Evolutionary conservation across 495 filamentous ascomycete genomes (phyloP), one percentile per base, ranked within the genome.

Genomic region (Penicillium crystallinum): DNA sequence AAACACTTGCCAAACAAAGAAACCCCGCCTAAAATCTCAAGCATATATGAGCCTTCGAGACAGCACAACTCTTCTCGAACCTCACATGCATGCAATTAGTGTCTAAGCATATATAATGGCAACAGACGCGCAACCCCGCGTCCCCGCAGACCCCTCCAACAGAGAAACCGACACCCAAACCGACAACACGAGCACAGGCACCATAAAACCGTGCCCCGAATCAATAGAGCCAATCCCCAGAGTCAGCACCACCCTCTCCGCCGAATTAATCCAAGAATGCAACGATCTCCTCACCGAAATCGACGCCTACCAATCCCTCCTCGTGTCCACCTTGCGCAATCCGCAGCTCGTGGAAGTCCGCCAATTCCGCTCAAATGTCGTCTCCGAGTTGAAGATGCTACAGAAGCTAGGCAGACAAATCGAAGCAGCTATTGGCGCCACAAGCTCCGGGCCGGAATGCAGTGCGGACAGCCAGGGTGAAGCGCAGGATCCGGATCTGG

Each of bases 301-400:
- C 17, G 73, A 78, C 45, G 55, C 70, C 29, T 74, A 81, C 42
- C 68, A 75, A 46, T 40, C 54, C 29, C 72, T 77, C 17, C 61
- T 82, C 23, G 64, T 70, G 31, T 42, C 65, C 9, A 68, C 68
- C 12, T 66, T 74, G 19, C 76, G 73, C 33, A 76, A 76, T 58
- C 75, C 75, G 17, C 73, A 78, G 37, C 54, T 68, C n/a, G 74
- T 82, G 2, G 79, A 84, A 48, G 64, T 77, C 36, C 70, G 77
- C 27, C 70, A 74, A 9, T 75, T 83, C 43, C 75, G 72, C 21
- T 75, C 70, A 8, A 74, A 67, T 25, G 63, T 82, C 7, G 55
- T 66, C 25, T 64, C 75, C 0, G 81, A 84, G 51, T 43, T 78
- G 51, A 75, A 66, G 48, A 72, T 73, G 45, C 54, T 84, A 7